A percentile compares a stretch with the other conserved stretches of the same genome.
Conservation (phyloP, 2,329 filamentous ascomycete genomes). For the Arthroderma sp. region DNA sequence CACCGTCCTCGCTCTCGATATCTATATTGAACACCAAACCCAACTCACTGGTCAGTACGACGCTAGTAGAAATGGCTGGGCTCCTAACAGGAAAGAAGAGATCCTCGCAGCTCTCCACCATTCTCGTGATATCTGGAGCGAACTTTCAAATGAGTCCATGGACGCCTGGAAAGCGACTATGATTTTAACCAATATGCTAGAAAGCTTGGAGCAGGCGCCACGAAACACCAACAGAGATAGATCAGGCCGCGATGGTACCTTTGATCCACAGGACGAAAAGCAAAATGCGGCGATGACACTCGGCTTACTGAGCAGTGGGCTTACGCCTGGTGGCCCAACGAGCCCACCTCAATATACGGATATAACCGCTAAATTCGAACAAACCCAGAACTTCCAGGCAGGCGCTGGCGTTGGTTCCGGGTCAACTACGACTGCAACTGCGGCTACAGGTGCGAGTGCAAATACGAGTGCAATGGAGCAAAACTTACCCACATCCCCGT, state of each 20-base stretch:
- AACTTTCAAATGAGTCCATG: constrained; percentile 62
- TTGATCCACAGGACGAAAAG: constrained; percentile 41
- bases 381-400: constrained; percentile 15
- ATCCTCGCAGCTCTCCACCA: constrained; percentile 65
- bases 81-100: constrained; percentile 43
- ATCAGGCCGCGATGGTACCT: constrained; percentile 15
- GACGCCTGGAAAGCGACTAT: constrained; percentile 80
- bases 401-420: neutral
- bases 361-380: constrained; percentile 16
- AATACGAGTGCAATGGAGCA: constrained; percentile 16
- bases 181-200: constrained; percentile 70
- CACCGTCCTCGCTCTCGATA: constrained; percentile 70
- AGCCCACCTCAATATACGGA: constrained; percentile 20
- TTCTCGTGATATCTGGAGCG: constrained; percentile 67
- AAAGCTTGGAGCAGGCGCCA: constrained; percentile 47
- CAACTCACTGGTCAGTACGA: constrained; percentile 21
- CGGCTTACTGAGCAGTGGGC: constrained; percentile 53
- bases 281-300: constrained; percentile 56
- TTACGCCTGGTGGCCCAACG: constrained; percentile 35
- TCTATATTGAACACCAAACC: constrained; percentile 47
- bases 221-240: constrained; percentile 15
- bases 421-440: too few species aligned
- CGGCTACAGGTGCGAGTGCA: neutral
- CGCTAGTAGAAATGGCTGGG: constrained; percentile 34
- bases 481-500: constrained; percentile 35